These are phyloP conservation scores for Wickerhamiella azyma DNA, from an alignment of 805 yeast genomes.

Conservation along the genomic window DNA sequence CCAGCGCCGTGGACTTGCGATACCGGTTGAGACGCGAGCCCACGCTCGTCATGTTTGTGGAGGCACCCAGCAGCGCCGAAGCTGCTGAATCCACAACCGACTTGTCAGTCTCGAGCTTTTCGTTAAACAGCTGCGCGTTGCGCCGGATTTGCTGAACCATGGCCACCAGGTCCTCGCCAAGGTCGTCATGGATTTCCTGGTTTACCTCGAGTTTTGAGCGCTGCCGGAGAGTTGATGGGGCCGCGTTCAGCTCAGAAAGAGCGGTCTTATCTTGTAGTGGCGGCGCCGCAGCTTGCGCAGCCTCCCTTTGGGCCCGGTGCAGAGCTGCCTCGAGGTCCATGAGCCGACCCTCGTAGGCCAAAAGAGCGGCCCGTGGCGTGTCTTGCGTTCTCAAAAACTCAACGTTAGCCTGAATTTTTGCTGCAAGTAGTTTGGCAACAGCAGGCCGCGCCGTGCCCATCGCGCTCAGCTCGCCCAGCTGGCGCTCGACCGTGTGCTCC, in stretches of 20 bases:
- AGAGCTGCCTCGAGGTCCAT: slow-evolving; percentile 5
- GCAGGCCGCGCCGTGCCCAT: neutral
- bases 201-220: slow-evolving; percentile 20
- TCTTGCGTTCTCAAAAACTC: neutral
- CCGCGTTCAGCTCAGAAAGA: slow-evolving; percentile 8
- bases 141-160: slow-evolving; percentile 36
- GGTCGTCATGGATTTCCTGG: slow-evolving; percentile 31
- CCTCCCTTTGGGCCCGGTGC: neutral
- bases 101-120: slow-evolving; percentile 28
- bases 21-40: slow-evolving; percentile 25
- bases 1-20: slow-evolving; percentile 26
- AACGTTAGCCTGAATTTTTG: neutral
- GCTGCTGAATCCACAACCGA: slow-evolving; percentile 25
- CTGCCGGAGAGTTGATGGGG: slow-evolving; percentile 5
- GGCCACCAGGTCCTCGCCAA: slow-evolving; percentile 35
- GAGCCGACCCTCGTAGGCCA: slow-evolving; percentile 8
- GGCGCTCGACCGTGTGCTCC: neutral
- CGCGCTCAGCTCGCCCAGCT: neutral
- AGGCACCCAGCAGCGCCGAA: slow-evolving; percentile 25
- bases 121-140: slow-evolving; percentile 33
- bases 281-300: neutral
- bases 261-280: neutral
- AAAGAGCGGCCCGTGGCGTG: neutral
- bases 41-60: slow-evolving; percentile 25
- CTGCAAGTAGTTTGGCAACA: neutral